Percentiles rank a stretch among this genome's conserved stretches.
Evolutionary conservation across 352 stramenopile genomes (phyloP).

Genomic region (Blastocystis sp.): DNA sequence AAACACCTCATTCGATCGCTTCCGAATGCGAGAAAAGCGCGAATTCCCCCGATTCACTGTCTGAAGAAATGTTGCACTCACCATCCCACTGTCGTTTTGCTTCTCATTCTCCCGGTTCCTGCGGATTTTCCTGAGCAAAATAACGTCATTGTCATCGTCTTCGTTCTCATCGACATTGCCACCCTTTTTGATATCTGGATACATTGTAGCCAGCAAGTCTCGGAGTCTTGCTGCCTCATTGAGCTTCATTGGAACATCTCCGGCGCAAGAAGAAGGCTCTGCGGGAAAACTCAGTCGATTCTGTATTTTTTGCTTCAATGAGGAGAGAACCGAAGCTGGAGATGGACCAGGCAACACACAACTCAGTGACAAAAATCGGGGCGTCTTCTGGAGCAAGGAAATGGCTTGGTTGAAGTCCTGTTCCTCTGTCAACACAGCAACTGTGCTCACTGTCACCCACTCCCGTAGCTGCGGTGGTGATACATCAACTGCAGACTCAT

Average conservation of each 20-base stretch:
- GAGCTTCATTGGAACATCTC: background rate
- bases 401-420: background rate
- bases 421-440: background rate
- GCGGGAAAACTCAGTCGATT: background rate
- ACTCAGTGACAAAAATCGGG: background rate
- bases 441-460: background rate
- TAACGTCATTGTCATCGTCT: background rate
- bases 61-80: background rate
- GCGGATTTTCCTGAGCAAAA: background rate
- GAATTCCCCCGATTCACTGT: background rate
- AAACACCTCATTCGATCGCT: background rate
- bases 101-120: background rate
- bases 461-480: background rate
- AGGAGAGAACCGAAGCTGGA: background rate
- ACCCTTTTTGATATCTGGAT: background rate
- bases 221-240: background rate
- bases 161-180: background rate
- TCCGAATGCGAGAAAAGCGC: background rate
- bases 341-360: background rate
- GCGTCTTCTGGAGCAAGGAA: background rate
- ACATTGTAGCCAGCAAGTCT: background rate
- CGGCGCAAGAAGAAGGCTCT: background rate
- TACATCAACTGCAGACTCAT: background rate
- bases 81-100: too few species aligned
- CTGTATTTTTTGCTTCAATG: background rate